These are phyloP conservation scores for Rhodotorula sp. DNA, from an alignment of 1,284 basidiomycete genomes.

Conservation along the genomic window DNA sequence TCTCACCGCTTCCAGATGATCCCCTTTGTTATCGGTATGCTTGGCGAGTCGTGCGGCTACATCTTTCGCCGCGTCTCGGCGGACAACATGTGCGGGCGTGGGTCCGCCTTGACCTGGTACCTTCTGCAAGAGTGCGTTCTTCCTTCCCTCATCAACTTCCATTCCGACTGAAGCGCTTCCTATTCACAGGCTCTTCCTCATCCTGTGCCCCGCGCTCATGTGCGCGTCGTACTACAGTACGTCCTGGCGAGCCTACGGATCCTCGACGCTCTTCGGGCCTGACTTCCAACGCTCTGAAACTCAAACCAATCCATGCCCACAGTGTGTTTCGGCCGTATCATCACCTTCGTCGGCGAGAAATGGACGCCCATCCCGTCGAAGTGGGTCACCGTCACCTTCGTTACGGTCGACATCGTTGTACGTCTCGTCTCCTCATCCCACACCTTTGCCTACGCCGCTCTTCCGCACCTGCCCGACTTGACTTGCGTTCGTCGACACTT, in stretches of 20 bases:
- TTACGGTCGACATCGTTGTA: constrained; percentile 20
- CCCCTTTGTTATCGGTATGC: constrained; percentile 30
- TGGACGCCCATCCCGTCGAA: constrained; percentile 29
- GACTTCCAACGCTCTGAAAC: too few relatives aligned
- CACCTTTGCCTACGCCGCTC: background rate
- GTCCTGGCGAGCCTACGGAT: background rate
- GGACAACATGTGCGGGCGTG: constrained; percentile 25
- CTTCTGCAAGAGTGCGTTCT: constrained; percentile 21
- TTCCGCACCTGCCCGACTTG: background rate
- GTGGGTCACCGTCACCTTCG: constrained; percentile 39
- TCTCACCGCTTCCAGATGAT: constrained; percentile 16
- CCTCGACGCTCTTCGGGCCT: background rate
- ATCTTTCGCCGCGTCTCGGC: constrained; percentile 30
- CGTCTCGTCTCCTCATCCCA: background rate
- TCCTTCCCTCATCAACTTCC: background rate
- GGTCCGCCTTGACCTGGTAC: constrained; percentile 26
- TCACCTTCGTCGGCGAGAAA: constrained; percentile 29
- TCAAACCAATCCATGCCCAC: background rate
- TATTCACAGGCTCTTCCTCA: constrained; percentile 26
- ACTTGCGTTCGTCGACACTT: background rate
- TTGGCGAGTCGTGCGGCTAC: constrained; percentile 31
- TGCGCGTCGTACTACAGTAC: constrained; percentile 32
- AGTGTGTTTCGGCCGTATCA: constrained; percentile 24
- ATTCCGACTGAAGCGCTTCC: too few relatives aligned
- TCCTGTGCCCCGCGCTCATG: constrained; percentile 32